phyloP scores from a whole-genome alignment of 208 protist species.

The Leishmania amazonensis region DNA sequence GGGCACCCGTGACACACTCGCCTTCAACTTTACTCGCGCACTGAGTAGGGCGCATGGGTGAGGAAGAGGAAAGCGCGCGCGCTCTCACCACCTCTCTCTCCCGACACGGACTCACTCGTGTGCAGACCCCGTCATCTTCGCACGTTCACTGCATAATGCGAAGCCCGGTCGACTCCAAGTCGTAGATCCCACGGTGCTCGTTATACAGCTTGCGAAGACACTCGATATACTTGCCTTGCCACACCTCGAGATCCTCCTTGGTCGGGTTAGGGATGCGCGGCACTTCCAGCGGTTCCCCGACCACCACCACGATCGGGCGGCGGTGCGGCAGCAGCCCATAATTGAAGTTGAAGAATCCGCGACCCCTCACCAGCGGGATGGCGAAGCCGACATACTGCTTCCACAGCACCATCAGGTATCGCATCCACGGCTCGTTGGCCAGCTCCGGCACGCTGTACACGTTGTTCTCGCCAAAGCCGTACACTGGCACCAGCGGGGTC shows the following conservation, averaged over 20 bases:
- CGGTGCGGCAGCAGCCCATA: slow-evolving; percentile 77
- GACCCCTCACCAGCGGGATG: slow-evolving; percentile 67
- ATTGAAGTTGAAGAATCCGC: slow-evolving; percentile 81
- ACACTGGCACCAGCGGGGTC: slow-evolving; percentile 76
- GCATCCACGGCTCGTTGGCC: slow-evolving; percentile 33
- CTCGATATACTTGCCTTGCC: slow-evolving; percentile 79
- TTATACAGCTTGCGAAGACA: slow-evolving; percentile 74
- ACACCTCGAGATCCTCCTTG: slow-evolving; percentile 60
- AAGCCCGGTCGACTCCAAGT: slow-evolving; percentile 67
- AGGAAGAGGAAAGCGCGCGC: neutral
- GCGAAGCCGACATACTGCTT: slow-evolving; percentile 64
- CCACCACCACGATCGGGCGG: slow-evolving; percentile 78
- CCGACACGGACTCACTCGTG: neutral
- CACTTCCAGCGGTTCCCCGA: slow-evolving; percentile 75
- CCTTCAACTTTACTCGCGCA: neutral
- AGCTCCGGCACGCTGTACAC: slow-evolving; percentile 61
- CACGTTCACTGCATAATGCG: slow-evolving; percentile 46
- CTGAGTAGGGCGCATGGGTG: neutral
- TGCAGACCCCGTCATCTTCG: neutral
- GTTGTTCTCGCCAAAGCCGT: slow-evolving; percentile 90
- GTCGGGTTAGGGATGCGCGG: slow-evolving; percentile 72
- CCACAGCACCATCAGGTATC: slow-evolving; percentile 29
- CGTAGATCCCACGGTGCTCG: slow-evolving; percentile 71
- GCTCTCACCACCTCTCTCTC: neutral
- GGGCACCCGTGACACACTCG: neutral